phyloP scores from a whole-genome alignment of 371 early-diverging fungal genomes.

The Circinella minor region DNA sequence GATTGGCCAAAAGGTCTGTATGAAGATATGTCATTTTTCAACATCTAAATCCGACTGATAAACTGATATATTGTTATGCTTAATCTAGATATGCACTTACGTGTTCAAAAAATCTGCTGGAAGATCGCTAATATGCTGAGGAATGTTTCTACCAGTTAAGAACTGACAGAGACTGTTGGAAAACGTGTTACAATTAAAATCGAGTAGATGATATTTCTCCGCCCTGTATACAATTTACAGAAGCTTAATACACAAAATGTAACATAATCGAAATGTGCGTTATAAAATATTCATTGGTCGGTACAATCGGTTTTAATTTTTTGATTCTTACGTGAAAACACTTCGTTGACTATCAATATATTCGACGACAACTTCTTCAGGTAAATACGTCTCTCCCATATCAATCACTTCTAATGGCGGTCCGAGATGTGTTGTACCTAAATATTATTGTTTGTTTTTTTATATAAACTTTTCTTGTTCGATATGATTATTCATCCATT shows the following conservation, averaged over 20 bases:
- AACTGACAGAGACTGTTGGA: slow-evolving; percentile 80
- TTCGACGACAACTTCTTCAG: slow-evolving; percentile 79
- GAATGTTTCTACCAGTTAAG: slow-evolving; percentile 79
- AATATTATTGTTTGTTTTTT: not conserved
- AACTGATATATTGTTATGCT: no score
- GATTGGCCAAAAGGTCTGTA: slow-evolving; percentile 78
- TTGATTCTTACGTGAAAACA: slow-evolving; percentile 58
- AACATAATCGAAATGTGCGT: no score
- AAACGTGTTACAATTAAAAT: slow-evolving; percentile 90
- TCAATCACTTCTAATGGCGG: slow-evolving; percentile 70
- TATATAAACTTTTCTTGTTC: no score
- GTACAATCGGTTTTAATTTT: no score
- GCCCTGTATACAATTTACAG: slow-evolving; percentile 35
- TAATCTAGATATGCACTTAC: slow-evolving; percentile 26
- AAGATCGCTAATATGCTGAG: slow-evolving; percentile 71
- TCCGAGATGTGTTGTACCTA: slow-evolving; percentile 75
- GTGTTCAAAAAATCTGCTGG: slow-evolving; percentile 74
- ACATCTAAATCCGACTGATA: no score
- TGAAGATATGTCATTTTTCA: no score
- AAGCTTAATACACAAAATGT: not conserved
- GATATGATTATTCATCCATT: not conserved
- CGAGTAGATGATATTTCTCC: slow-evolving; percentile 87
- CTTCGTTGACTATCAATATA: slow-evolving; percentile 72
- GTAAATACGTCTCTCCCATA: slow-evolving; percentile 84
- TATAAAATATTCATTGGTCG: not conserved